These are phyloP conservation scores for Globisporangium heterothallicum DNA, from an alignment of 352 stramenopile species.

Conservation along the genomic window DNA sequence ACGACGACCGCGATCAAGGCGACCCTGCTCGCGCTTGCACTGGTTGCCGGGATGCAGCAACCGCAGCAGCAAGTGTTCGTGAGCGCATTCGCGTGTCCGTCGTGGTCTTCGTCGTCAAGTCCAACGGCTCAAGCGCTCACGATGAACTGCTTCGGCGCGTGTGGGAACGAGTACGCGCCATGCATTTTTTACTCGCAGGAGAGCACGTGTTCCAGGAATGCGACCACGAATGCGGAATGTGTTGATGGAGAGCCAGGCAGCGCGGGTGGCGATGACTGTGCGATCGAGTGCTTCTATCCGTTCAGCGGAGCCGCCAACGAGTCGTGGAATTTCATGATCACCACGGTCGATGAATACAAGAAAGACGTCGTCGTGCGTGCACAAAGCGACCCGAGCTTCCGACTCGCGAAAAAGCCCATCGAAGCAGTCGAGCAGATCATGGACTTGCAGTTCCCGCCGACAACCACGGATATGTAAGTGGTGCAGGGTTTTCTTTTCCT, in stretches of 20 bases:
- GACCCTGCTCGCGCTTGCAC: no score
- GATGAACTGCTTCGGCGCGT: constrained; percentile 22
- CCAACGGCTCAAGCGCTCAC: constrained; percentile 13
- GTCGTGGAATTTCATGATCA: constrained; percentile 30
- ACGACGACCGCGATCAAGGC: no score
- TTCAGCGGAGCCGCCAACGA: constrained; percentile 18
- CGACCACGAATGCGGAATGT: no score
- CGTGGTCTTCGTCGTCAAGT: not conserved
- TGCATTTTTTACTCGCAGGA: constrained; percentile 17
- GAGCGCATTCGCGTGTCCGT: constrained; percentile 10
- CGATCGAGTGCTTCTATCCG: constrained; percentile 35
- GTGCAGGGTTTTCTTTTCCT: not conserved
- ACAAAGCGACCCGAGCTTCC: constrained; percentile 17
- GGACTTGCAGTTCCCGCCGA: constrained; percentile 24
- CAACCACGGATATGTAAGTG: constrained; percentile 26
- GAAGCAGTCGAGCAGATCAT: constrained; percentile 17
- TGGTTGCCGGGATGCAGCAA: no score
- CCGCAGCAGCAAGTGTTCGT: no score
- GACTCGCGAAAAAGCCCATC: constrained; percentile 19
- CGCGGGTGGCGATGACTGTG: constrained; percentile 14
- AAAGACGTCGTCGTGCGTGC: constrained; percentile 16
- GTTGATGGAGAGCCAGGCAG: constrained; percentile 10
- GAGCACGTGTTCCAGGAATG: constrained; percentile 12
- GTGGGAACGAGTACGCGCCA: constrained; percentile 11
- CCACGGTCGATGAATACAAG: constrained; percentile 22